phyloP scores from a whole-genome alignment of 2,329 filamentous ascomycete genomes.

The Claviceps sp. region DNA sequence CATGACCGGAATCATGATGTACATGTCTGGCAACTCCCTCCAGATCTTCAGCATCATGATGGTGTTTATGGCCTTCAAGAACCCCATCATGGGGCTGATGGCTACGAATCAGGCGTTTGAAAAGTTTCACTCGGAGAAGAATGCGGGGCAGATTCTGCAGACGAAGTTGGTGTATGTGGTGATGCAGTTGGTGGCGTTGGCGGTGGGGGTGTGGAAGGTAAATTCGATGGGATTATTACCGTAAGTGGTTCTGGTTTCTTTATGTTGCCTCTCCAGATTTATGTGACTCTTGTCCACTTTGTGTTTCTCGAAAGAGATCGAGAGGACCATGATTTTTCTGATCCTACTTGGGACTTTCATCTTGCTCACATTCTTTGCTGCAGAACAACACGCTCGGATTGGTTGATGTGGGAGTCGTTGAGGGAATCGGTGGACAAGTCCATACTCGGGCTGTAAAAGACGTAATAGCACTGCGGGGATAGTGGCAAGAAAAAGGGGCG shows the following conservation, averaged over 20 bases:
- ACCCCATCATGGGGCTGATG: constrained; percentile 73
- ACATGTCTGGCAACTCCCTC: constrained; percentile 97
- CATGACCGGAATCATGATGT: constrained; percentile 99
- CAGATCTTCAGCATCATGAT: constrained; percentile 99
- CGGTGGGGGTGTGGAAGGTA: constrained; percentile 86
- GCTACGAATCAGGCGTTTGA: constrained; percentile 80
- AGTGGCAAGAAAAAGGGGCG: neutral
- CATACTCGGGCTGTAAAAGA: constrained; percentile 33
- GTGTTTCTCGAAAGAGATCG: neutral
- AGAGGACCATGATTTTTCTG: neutral
- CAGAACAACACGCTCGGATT: constrained; percentile 90
- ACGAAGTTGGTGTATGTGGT: constrained; percentile 81
- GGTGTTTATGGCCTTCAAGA: constrained; percentile 99
- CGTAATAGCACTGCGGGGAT: neutral
- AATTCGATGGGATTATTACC: constrained; percentile 92
- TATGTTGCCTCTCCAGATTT: neutral
- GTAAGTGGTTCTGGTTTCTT: constrained; percentile 34
- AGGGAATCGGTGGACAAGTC: constrained; percentile 55
- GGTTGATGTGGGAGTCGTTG: constrained; percentile 87
- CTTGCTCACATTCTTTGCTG: neutral
- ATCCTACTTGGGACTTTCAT: neutral
- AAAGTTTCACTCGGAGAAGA: constrained; percentile 75
- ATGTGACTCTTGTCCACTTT: neutral
- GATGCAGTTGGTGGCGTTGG: constrained; percentile 76
- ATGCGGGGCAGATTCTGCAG: constrained; percentile 56